Conservation (phyloP, 805 yeast species). For the Brettanomyces sp. region DNA sequence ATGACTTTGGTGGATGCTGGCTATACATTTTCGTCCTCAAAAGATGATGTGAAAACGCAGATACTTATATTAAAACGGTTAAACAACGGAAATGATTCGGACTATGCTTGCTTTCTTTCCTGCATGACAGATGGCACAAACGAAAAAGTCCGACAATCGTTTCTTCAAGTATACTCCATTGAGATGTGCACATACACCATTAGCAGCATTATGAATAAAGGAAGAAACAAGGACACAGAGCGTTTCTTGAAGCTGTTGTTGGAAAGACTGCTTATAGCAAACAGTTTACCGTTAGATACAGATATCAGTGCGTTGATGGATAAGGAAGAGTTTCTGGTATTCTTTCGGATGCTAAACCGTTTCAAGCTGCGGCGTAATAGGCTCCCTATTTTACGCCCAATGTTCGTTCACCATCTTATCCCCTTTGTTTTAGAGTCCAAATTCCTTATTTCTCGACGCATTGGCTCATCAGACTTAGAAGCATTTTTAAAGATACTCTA, state of each 20-base stretch:
- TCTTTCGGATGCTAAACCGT: slow-evolving; percentile 1
- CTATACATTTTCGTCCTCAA: not conserved
- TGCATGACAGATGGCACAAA: slow-evolving; percentile 4
- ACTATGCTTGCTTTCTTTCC: slow-evolving; percentile 4
- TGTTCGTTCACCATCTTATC: not conserved
- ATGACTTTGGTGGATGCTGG: not conserved
- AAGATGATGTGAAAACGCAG: not conserved
- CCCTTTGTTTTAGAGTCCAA: not conserved
- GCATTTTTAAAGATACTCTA: slow-evolving; percentile 8
- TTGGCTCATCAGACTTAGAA: slow-evolving; percentile 6
- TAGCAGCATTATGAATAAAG: slow-evolving; percentile 9
- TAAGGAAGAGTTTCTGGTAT: not conserved
- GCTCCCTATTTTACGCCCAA: not conserved
- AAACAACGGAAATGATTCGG: slow-evolving; percentile 8
- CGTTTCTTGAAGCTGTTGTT: slow-evolving; percentile 7
- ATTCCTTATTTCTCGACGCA: not conserved
- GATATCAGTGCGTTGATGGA: not conserved
- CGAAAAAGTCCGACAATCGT: slow-evolving; percentile 4
- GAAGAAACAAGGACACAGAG: slow-evolving; percentile 8
- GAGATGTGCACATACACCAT: slow-evolving; percentile 13
- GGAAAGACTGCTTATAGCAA: not conserved
- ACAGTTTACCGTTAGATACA: not conserved
- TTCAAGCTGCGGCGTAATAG: not conserved
- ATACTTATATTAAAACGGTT: slow-evolving; percentile 4
- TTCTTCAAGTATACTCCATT: slow-evolving; percentile 8